These are phyloP conservation scores for Sequoia sempervirens DNA, from an alignment of 75 land plant species.

Conservation along the genomic window DNA sequence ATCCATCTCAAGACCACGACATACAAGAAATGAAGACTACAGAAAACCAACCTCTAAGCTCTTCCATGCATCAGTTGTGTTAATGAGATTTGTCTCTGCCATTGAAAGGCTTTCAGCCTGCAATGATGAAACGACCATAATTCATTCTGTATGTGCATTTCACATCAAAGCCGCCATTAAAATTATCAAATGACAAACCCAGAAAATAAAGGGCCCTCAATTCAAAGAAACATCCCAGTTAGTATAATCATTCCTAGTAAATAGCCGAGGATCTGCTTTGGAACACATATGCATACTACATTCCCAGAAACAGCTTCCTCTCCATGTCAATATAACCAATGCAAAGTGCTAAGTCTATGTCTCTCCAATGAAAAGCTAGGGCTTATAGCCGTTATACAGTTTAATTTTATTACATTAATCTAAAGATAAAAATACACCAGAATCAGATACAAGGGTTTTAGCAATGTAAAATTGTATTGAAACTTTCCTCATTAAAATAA, in stretches of 20 bases:
- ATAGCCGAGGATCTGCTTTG: neutral
- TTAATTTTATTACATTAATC: too few species aligned
- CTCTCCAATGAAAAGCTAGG: too few species aligned
- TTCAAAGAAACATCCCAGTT: neutral
- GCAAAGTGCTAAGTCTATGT: too few species aligned
- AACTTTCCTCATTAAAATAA: neutral
- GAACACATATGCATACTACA: neutral
- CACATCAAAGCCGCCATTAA: neutral
- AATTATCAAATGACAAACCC: neutral
- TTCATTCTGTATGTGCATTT: neutral
- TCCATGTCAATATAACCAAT: neutral
- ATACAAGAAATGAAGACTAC: neutral
- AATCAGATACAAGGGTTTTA: neutral
- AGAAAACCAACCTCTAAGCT: constrained; percentile 19
- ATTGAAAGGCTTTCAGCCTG: neutral
- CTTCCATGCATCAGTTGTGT: too few species aligned
- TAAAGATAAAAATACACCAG: neutral
- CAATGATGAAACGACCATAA: neutral
- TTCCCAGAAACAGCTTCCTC: neutral
- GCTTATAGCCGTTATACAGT: neutral
- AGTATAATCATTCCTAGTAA: neutral
- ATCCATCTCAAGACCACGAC: neutral
- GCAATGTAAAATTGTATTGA: neutral
- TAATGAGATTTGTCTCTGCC: too few species aligned
- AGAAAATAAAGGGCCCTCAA: neutral